Evolutionary conservation across 2,329 filamentous ascomycete genomes (phyloP).

Genomic region (Neopestalotiopsis sp.): DNA sequence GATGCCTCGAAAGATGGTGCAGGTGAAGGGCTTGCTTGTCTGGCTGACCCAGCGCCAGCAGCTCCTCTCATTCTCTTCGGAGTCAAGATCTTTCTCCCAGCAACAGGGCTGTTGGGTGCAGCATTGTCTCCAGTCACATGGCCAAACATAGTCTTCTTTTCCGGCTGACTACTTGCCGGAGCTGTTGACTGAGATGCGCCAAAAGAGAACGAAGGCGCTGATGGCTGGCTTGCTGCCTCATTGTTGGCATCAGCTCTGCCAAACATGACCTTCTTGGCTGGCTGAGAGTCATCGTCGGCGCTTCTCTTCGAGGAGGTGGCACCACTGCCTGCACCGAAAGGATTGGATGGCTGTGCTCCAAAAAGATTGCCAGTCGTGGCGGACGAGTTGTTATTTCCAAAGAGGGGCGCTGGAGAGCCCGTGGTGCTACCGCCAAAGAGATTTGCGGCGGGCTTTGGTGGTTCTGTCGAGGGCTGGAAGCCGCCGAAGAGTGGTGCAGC

Average conservation of each 20-base stretch:
- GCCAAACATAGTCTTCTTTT: slow-evolving; percentile 16
- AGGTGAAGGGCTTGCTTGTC: slow-evolving; percentile 29
- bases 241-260: slow-evolving; percentile 4
- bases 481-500: slow-evolving; percentile 23
- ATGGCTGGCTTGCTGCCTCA: slow-evolving; percentile 2
- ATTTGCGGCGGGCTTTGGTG: slow-evolving; percentile 10
- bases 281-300: slow-evolving; percentile 10
- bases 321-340: slow-evolving; percentile 4
- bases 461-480: slow-evolving; percentile 12
- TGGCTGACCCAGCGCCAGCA: neutral
- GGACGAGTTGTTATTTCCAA: slow-evolving; percentile 24
- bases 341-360: slow-evolving; percentile 26
- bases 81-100: slow-evolving; percentile 14
- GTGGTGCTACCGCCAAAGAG: neutral
- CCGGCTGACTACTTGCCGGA: neutral
- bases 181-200: slow-evolving; percentile 27
- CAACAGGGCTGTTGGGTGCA: slow-evolving; percentile 7
- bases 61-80: slow-evolving; percentile 12
- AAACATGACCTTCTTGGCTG: slow-evolving; percentile 20
- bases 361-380: slow-evolving; percentile 25
- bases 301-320: slow-evolving; percentile 14
- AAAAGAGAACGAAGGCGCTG: slow-evolving; percentile 22
- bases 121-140: slow-evolving; percentile 1
- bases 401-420: slow-evolving; percentile 18
- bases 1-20: slow-evolving; percentile 24